Evolutionary conservation across 768 basidiomycete genomes (phyloP).

Genomic region (Pleurotus djamor): DNA sequence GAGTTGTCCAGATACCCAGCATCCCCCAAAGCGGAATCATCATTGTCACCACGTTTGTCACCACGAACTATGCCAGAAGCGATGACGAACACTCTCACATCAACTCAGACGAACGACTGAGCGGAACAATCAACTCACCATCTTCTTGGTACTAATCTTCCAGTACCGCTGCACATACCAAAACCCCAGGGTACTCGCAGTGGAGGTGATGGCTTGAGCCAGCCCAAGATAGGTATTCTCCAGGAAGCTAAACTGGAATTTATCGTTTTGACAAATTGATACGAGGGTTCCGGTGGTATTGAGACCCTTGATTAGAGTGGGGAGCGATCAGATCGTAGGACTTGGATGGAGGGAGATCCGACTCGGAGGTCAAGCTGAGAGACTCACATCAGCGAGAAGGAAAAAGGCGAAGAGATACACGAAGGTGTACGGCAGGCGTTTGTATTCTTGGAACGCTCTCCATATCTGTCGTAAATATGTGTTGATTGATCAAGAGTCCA

Average conservation of each 20-base stretch:
- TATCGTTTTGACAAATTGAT: conserved; percentile 76
- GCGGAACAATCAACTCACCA: conserved; percentile 44
- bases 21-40: conserved; percentile 85
- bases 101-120: neutral
- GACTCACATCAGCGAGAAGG: conserved; percentile 71
- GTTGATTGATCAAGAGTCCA: neutral
- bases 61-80: conserved; percentile 49
- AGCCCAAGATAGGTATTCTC: conserved; percentile 79
- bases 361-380: neutral
- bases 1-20: conserved; percentile 80
- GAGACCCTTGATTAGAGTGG: conserved; percentile 49
- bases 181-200: conserved; percentile 67
- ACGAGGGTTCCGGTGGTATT: conserved; percentile 80
- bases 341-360: neutral
- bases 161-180: conserved; percentile 83
- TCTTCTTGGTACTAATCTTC: conserved; percentile 79
- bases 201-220: conserved; percentile 74
- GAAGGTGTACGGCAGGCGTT: conserved; percentile 78
- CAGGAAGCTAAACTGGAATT: conserved; percentile 79
- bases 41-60: conserved; percentile 75
- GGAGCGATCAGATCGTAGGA: neutral
- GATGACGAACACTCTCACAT: no score
- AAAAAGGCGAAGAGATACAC: conserved; percentile 76
- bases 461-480: conserved; percentile 57
- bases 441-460: conserved; percentile 72